phyloP scores from a whole-genome alignment of 2,329 filamentous ascomycete species.

The Periconia digitata region DNA sequence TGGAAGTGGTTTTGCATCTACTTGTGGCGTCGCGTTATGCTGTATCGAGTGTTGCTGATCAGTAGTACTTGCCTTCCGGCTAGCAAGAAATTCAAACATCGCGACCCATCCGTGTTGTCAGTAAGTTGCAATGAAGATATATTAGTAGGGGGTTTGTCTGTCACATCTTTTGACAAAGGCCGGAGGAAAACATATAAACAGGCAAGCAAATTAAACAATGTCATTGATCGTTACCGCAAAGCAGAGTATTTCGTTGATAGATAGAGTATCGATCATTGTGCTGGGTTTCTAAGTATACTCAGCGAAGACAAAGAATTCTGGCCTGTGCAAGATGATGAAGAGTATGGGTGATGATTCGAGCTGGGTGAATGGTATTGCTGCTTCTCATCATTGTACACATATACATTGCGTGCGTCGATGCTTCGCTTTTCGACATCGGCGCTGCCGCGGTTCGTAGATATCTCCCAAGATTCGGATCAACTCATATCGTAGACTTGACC shows the following conservation, averaged over 20 bases:
- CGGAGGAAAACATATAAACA: neutral
- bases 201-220: neutral
- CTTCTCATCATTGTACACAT: constrained; percentile 1
- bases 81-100: neutral
- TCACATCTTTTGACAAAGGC: neutral
- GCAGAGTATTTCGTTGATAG: no score
- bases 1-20: neutral
- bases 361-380: neutral
- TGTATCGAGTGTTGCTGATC: neutral
- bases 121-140: neutral
- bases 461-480: neutral
- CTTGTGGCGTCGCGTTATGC: neutral
- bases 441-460: neutral
- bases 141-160: neutral
- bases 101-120: neutral
- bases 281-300: no score
- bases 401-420: neutral
- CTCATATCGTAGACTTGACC: constrained; percentile 51
- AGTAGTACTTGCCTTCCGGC: neutral
- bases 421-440: neutral
- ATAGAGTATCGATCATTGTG: no score
- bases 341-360: no score
- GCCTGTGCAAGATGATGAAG: no score
- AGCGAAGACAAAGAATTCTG: neutral
- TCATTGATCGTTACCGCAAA: no score